Evolutionary conservation across 2,329 filamentous ascomycete genomes (phyloP).

Genomic region (Xylariaceae sp.): DNA sequence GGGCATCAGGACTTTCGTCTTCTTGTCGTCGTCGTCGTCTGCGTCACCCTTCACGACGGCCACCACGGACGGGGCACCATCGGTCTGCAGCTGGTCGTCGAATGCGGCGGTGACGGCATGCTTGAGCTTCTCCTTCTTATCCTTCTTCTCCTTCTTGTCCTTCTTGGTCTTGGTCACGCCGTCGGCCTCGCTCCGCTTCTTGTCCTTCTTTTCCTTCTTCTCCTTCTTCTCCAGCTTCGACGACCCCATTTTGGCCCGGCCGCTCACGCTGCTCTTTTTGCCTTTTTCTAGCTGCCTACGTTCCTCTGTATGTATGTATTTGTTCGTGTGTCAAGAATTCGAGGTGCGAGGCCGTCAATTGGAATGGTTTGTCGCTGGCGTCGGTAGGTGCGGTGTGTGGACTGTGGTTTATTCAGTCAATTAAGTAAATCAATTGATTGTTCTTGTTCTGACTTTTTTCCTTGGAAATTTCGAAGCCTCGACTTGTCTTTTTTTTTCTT

Average conservation of each 20-base stretch:
- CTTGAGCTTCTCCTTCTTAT: constrained; percentile 74
- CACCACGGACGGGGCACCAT: constrained; percentile 52
- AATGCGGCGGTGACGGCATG: constrained; percentile 61
- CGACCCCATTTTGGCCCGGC: constrained; percentile 33
- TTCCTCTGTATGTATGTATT: not conserved
- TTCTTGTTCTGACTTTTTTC: not conserved
- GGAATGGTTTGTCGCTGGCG: not conserved
- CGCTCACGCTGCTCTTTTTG: too few species aligned
- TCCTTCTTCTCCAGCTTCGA: constrained; percentile 45
- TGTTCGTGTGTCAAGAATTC: not conserved
- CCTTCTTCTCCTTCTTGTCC: constrained; percentile 65
- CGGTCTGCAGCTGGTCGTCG: constrained; percentile 65
- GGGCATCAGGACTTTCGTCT: constrained; percentile 48
- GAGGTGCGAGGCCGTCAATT: not conserved
- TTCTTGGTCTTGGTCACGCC: constrained; percentile 60
- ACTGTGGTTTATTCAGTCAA: not conserved
- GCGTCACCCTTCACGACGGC: constrained; percentile 46
- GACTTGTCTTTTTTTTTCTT: constrained; percentile 27
- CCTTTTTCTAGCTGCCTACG: not conserved
- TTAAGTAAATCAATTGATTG: constrained; percentile 3
- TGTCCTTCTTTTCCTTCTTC: constrained; percentile 62
- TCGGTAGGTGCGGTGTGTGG: not conserved
- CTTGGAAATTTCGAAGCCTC: constrained; percentile 18
- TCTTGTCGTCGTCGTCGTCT: constrained; percentile 49
- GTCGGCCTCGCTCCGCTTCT: constrained; percentile 57